These are phyloP conservation scores for Hemisphaericaspora subhashii DNA, from an alignment of 1,139 yeast genomes.

Conservation along the genomic window DNA sequence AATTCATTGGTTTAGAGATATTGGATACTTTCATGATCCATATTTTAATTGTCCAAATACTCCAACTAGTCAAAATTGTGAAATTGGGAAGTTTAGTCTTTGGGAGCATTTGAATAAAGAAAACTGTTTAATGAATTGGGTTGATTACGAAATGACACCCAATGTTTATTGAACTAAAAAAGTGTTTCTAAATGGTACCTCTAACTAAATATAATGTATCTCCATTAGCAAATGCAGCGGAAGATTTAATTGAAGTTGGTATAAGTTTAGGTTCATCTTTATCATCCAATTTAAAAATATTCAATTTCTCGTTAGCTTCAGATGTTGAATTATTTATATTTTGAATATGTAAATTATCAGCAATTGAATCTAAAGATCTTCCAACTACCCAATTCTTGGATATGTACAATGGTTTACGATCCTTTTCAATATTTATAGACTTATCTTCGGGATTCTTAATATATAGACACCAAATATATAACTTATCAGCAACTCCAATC, in stretches of 20 bases:
- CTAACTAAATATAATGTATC: slow-evolving; percentile 59
- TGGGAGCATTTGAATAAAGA: slow-evolving; percentile 52
- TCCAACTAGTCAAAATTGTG: slow-evolving; percentile 30
- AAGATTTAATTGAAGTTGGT: slow-evolving; percentile 11
- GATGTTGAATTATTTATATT: slow-evolving; percentile 57
- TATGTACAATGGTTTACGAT: slow-evolving; percentile 47
- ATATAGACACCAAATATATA: slow-evolving; percentile 61
- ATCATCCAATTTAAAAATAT: slow-evolving; percentile 40
- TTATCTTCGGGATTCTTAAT: slow-evolving; percentile 27
- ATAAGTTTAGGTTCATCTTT: slow-evolving; percentile 26
- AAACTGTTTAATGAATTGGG: slow-evolving; percentile 76
- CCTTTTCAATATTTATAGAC: slow-evolving; percentile 31
- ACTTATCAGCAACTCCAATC: slow-evolving; percentile 54
- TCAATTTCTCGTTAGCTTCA: slow-evolving; percentile 41
- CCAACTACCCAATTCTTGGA: slow-evolving; percentile 76
- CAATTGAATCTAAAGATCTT: slow-evolving; percentile 67
- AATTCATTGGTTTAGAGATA: slow-evolving; percentile 87
- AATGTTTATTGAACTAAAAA: slow-evolving; percentile 10
- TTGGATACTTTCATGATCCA: slow-evolving; percentile 77
- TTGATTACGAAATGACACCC: slow-evolving; percentile 37
- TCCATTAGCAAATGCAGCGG: slow-evolving; percentile 40
- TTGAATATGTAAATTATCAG: slow-evolving; percentile 51
- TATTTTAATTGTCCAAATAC: slow-evolving; percentile 69
- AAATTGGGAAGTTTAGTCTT: slow-evolving; percentile 31
- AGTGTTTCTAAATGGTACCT: slow-evolving; percentile 33